Base-by-base conservation (phyloP, 1,284 basidiomycete species). In the Tilletia caries region DNA sequence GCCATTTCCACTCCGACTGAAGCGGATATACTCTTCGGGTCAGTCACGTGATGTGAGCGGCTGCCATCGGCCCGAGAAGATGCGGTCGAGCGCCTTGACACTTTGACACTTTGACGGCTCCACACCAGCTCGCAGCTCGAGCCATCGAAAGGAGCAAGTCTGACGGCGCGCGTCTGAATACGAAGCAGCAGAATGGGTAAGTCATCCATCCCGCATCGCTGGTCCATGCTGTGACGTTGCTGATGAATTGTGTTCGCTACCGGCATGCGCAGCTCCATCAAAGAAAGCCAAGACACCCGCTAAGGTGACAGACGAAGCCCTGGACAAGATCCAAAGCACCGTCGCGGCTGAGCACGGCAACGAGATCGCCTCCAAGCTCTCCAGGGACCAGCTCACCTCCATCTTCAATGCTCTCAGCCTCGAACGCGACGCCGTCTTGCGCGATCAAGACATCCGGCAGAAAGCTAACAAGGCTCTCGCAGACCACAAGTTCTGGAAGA, bases 401-500 rank as follows among this genome's bases (percentile, higher is more conserved):
- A 71, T 80, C 5, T 74, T 80, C 72, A 70, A 71, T 46, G 72
- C 75, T 67, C 73, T 80, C 72, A 79, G 78, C 54, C 62, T 78
- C 20, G 79, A 80, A 48, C 67, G 73, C 18, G 73, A 77, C n/a
- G 71, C 74, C 3, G 70, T 76, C 67, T 67, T 79, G 37, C 74
- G 75, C 34, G 73, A 72, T 41, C 79, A 80, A 46, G 76, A 78
- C 18, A 65, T 67, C n/a, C 78, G 78, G 58, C 69, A 71, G 33
- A 79, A 78, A 66, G 67, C 69, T 25, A 64, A 71, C 8, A 80
- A 80, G 60, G 64, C 69, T 32, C 73, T 80, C 5, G 75, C 74
- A 0, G 80, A 83, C 54, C 79, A 83, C 71, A 81, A 82, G 70
- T 83, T 82, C 48, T 83, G 81, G 81, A 82, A 81, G 72, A 82